Conservation (phyloP, 805 yeast genomes). For the Candida adriatica region DNA sequence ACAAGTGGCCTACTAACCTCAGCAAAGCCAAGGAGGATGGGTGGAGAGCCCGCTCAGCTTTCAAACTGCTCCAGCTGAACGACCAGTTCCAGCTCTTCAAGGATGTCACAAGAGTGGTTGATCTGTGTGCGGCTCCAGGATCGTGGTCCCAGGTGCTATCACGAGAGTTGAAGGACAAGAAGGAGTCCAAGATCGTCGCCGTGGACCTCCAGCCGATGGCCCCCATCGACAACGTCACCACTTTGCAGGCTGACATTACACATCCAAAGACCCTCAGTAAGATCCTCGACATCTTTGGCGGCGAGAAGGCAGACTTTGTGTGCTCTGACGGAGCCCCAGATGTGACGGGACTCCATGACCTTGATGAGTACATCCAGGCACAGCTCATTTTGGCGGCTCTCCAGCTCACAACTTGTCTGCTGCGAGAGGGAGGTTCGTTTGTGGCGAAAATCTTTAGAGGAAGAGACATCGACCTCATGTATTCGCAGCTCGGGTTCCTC, state of each 20-base stretch:
- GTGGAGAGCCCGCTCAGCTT: slow-evolving; percentile 96
- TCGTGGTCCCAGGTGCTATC: slow-evolving; percentile 97
- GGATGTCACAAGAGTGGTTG: slow-evolving; percentile 79
- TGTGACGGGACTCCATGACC: slow-evolving; percentile 93
- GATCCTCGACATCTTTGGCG: slow-evolving; percentile 78
- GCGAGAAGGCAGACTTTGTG: slow-evolving; percentile 90
- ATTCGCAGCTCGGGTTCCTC: slow-evolving; percentile 82
- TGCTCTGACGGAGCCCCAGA: slow-evolving; percentile 99
- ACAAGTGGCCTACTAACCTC: background rate
- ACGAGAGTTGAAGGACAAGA: slow-evolving; percentile 47
- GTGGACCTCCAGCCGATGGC: slow-evolving; percentile 98
- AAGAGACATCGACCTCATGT: slow-evolving; percentile 87
- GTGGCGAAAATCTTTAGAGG: slow-evolving; percentile 97
- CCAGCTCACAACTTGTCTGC: slow-evolving; percentile 82
- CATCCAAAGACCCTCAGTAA: slow-evolving; percentile 81
- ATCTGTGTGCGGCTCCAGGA: slow-evolving; percentile 94
- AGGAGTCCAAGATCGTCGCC: slow-evolving; percentile 69
- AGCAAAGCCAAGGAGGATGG: slow-evolving; percentile 97
- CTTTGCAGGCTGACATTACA: slow-evolving; percentile 94
- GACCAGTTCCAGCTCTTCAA: slow-evolving; percentile 78
- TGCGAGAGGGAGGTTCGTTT: slow-evolving; percentile 86
- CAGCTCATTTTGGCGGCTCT: slow-evolving; percentile 88
- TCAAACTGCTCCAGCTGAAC: slow-evolving; percentile 82
- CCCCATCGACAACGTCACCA: slow-evolving; percentile 85
- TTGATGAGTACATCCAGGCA: slow-evolving; percentile 95